Evolutionary conservation across 208 protist species (phyloP).

Genomic region (Baffinella frigidus): DNA sequence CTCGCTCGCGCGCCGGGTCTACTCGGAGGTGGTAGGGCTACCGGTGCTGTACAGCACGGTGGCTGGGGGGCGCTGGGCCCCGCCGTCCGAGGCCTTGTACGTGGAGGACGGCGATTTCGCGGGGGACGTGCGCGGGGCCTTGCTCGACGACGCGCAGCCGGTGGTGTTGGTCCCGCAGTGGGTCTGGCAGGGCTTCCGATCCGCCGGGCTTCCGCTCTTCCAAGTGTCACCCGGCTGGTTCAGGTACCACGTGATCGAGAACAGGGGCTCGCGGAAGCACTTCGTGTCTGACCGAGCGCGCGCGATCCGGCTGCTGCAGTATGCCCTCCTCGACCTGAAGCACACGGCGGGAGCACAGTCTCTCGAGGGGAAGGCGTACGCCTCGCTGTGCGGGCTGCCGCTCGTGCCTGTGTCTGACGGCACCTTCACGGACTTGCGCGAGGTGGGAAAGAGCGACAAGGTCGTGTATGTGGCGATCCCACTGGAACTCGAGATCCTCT

Average conservation of each 20-base stretch:
- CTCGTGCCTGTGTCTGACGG: neutral
- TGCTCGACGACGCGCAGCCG: neutral
- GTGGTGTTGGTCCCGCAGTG: neutral
- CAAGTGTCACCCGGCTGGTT: neutral
- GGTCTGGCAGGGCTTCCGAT: neutral
- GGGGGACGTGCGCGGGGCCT: neutral
- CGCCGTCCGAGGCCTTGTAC: neutral
- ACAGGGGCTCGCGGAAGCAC: neutral
- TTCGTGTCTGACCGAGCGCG: neutral
- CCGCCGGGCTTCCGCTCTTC: neutral
- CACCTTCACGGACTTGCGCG: neutral
- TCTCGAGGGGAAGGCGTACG: neutral
- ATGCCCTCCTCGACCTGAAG: neutral
- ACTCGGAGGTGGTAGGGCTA: neutral
- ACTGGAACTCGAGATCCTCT: neutral
- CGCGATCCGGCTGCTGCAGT: neutral
- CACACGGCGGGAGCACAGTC: neutral
- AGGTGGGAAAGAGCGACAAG: neutral
- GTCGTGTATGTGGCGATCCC: neutral
- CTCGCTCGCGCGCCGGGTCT: constrained; percentile 21
- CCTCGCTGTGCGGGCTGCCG: neutral
- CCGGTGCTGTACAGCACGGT: constrained; percentile 41
- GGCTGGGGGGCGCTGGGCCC: neutral
- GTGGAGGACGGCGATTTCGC: neutral
- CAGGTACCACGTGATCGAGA: neutral